A percentile compares a stretch with the other conserved stretches of the same genome.
Conservation (phyloP, 2,329 filamentous ascomycete species). For the Calonectria hongkongensis region DNA sequence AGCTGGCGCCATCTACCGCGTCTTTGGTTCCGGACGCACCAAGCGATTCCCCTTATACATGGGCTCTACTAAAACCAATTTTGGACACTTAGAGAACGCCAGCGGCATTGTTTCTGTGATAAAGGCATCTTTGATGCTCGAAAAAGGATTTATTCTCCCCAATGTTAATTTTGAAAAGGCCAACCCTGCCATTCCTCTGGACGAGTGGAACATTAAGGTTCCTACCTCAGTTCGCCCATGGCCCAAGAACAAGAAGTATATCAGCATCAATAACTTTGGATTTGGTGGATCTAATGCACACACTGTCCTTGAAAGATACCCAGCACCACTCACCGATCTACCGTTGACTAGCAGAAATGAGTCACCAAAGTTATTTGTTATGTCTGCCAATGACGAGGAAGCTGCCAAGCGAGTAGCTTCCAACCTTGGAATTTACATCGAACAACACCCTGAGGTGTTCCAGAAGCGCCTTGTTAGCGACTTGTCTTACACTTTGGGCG, state of each 20-base stretch:
- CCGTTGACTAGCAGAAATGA: conserved; percentile 42
- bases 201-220: conserved; percentile 70
- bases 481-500: conserved; percentile 68
- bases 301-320: conserved; percentile 59
- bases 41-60: conserved; percentile 63
- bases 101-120: conserved; percentile 72
- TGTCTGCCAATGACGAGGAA: conserved; percentile 63
- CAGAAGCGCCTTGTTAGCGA: conserved; percentile 66
- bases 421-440: conserved; percentile 62
- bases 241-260: conserved; percentile 68
- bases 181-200: conserved; percentile 69
- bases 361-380: conserved; percentile 63
- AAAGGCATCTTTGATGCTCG: conserved; percentile 71
- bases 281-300: conserved; percentile 69
- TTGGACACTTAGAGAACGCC: conserved; percentile 71
- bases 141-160: conserved; percentile 69
- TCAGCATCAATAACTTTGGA: conserved; percentile 71
- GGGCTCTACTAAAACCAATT: conserved; percentile 70
- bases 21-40: conserved; percentile 63
- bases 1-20: conserved; percentile 66
- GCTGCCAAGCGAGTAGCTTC: conserved; percentile 57
- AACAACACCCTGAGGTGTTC: conserved; percentile 65
- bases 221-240: conserved; percentile 66
- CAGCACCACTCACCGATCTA: conserved; percentile 26
- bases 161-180: conserved; percentile 70